These are phyloP conservation scores for Xylaria sp. DNA, from an alignment of 2,329 filamentous ascomycete species.

Conservation along the genomic window DNA sequence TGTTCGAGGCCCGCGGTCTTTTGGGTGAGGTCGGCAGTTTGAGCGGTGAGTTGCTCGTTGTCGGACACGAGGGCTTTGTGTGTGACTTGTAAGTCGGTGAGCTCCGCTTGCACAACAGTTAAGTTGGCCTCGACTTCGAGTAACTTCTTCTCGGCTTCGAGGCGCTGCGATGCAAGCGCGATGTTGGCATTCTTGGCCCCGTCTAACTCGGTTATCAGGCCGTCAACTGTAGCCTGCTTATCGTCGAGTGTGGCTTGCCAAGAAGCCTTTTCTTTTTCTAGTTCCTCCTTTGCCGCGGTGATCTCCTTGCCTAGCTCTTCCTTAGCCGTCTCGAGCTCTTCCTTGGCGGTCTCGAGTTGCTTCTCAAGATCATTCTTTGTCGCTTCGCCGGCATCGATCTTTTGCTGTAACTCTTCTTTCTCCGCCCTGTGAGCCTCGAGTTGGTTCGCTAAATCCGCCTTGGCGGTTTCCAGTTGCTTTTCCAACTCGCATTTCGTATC, in stretches of 20 bases:
- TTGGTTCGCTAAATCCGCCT: slow-evolving; percentile 28
- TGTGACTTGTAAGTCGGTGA: slow-evolving; percentile 40
- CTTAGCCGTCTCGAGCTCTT: slow-evolving; percentile 42
- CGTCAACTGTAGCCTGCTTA: slow-evolving; percentile 45
- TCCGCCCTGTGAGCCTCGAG: slow-evolving; percentile 36
- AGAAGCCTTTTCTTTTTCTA: slow-evolving; percentile 40
- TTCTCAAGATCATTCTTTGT: slow-evolving; percentile 42
- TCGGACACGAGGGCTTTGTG: slow-evolving; percentile 43
- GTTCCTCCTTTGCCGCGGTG: slow-evolving; percentile 29
- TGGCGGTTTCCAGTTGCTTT: slow-evolving; percentile 30
- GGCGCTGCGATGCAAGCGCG: slow-evolving; percentile 43
- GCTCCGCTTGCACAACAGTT: slow-evolving; percentile 39
- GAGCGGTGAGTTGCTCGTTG: slow-evolving; percentile 43
- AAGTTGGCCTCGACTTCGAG: slow-evolving; percentile 42
- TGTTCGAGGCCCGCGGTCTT: slow-evolving; percentile 44
- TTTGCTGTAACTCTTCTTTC: slow-evolving; percentile 40
- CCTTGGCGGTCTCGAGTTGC: slow-evolving; percentile 39
- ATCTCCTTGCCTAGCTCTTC: slow-evolving; percentile 41
- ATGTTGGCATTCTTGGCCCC: slow-evolving; percentile 49
- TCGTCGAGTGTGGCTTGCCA: slow-evolving; percentile 42
- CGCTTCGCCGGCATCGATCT: slow-evolving; percentile 39
- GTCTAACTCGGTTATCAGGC: slow-evolving; percentile 44
- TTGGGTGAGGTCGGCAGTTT: slow-evolving; percentile 43
- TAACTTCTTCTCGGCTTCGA: slow-evolving; percentile 42
- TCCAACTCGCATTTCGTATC: slow-evolving; percentile 28